These are phyloP conservation scores for Rubus idaeus DNA, from an alignment of 306 rosid species.

Conservation along the genomic window DNA sequence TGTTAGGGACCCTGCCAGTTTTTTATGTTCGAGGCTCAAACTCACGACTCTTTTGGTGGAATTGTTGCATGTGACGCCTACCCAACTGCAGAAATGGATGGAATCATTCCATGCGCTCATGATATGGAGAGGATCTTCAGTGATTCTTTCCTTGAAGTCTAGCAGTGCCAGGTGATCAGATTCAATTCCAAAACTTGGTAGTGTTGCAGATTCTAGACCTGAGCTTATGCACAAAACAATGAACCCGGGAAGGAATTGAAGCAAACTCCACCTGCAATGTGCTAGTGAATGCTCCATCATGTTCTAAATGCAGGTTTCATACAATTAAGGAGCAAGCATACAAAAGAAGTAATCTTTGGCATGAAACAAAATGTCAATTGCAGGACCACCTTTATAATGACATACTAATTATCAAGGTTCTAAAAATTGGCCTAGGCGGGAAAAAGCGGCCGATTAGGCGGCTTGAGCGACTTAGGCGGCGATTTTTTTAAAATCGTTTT, in stretches of 20 bases:
- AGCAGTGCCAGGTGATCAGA: conserved; percentile 31
- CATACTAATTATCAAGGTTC: no score
- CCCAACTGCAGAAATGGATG: conserved; percentile 33
- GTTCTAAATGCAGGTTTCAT: not conserved
- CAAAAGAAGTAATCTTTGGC: not conserved
- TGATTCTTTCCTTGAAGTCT: conserved; percentile 31
- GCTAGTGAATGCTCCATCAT: not conserved
- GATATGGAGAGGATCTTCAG: conserved; percentile 27
- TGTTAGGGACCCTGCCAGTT: conserved; percentile 24
- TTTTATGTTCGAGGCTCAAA: conserved; percentile 11
- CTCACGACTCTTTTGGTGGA: conserved; percentile 25
- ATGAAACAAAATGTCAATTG: not conserved
- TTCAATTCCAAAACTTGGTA: conserved; percentile 16
- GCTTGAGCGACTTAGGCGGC: no score
- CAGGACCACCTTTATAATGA: not conserved
- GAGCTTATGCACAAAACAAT: conserved; percentile 1
- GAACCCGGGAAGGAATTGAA: not conserved
- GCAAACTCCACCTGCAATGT: not conserved
- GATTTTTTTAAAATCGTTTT: no score
- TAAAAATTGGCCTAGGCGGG: no score
- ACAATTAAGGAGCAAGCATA: not conserved
- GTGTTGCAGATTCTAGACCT: not conserved
- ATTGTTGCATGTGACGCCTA: conserved; percentile 35
- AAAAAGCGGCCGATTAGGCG: no score
- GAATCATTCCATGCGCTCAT: conserved; percentile 50